Percentiles rank a stretch among this genome's conserved stretches.
phyloP scores from a whole-genome alignment of 257 asterid genomes.

The Primulina tabacum region DNA sequence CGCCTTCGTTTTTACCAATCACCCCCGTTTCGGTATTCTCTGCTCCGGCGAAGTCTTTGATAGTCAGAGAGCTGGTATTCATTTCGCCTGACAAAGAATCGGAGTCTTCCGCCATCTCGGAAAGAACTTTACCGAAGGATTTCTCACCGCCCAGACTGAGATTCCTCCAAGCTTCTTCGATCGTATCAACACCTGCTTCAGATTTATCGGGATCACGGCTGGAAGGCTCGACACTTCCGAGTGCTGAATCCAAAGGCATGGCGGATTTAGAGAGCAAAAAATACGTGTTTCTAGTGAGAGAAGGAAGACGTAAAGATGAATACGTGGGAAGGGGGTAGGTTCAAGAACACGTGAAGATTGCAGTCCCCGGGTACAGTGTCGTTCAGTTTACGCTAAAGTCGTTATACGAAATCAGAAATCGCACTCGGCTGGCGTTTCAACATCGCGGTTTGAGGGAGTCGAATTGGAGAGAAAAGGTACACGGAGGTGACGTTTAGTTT shows the following conservation, averaged over 20 bases:
- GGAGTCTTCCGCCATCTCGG: neutral
- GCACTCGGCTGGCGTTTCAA: too few relatives aligned
- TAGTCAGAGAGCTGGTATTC: neutral
- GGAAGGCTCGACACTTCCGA: too few relatives aligned
- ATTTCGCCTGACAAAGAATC: constrained; percentile 1
- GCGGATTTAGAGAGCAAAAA: constrained; percentile 10
- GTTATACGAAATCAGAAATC: too few relatives aligned
- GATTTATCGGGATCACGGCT: constrained; percentile 8
- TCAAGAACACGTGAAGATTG: neutral
- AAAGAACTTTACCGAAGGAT: neutral
- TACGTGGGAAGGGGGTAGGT: constrained; percentile 5
- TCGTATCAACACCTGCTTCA: constrained; percentile 14
- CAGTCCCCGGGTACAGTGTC: too few relatives aligned
- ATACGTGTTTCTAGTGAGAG: constrained; percentile 16
- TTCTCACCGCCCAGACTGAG: constrained; percentile 16
- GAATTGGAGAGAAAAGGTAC: neutral
- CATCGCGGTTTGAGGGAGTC: neutral
- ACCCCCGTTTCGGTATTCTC: constrained; percentile 23
- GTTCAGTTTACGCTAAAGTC: too few relatives aligned
- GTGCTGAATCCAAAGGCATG: constrained; percentile 26
- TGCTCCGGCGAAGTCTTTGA: constrained; percentile 13
- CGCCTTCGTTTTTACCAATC: constrained; percentile 14
- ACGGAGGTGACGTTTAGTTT: neutral
- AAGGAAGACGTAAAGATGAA: constrained; percentile 5
- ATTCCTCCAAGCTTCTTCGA: constrained; percentile 33